A percentile compares a stretch with the other conserved stretches of the same genome.
Evolutionary conservation across 352 stramenopile species (phyloP).

Genomic region (Blastocystis hominis): DNA sequence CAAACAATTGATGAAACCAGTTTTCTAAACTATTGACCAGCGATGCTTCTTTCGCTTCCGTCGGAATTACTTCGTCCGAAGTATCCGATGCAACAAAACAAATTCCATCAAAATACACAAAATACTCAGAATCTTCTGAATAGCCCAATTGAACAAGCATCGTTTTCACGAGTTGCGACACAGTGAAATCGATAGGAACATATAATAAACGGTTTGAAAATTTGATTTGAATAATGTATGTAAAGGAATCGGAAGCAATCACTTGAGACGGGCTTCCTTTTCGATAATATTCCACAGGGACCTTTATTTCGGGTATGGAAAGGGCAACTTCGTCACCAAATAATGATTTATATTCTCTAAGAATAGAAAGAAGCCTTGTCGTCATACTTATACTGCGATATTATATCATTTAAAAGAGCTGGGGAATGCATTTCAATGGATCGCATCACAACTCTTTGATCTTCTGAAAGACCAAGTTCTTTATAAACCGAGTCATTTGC

Average conservation of each 20-base stretch:
- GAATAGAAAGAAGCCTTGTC: background rate
- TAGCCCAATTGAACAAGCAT: background rate
- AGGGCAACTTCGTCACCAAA: background rate
- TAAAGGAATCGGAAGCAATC: background rate
- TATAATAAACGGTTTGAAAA: background rate
- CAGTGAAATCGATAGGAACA: background rate
- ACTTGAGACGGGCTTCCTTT: background rate
- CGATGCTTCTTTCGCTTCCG: background rate
- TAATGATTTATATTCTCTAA: background rate
- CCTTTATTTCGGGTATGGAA: background rate
- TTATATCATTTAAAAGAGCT: background rate
- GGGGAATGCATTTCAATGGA: background rate
- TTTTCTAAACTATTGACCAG: background rate
- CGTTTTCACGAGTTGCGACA: background rate
- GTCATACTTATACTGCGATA: background rate
- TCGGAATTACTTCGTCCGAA: background rate
- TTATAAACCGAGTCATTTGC: too few relatives aligned
- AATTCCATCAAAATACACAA: constrained; percentile 27
- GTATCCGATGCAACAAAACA: background rate
- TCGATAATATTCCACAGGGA: constrained; percentile 26
- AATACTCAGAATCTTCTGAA: background rate
- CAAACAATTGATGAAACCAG: constrained; percentile 16
- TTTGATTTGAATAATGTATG: background rate
- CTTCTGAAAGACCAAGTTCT: background rate
- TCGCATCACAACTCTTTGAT: background rate